phyloP scores from a whole-genome alignment of 2,329 filamentous ascomycete species.

The Lecanoromycetidae sp. region DNA sequence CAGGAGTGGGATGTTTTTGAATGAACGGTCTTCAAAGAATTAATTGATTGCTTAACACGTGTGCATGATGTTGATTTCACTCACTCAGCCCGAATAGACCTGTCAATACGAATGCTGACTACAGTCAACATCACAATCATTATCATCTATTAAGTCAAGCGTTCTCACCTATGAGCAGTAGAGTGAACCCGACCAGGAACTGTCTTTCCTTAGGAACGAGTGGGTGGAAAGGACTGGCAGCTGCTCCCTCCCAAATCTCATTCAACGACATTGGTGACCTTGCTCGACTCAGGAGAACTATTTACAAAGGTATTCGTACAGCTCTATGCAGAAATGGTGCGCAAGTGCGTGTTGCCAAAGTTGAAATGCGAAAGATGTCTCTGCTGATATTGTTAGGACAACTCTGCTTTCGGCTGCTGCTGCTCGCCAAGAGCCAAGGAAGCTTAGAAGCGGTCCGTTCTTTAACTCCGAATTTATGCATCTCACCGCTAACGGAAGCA shows the following conservation, averaged over 20 bases:
- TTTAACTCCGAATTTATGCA: background rate
- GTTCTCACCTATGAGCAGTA: slow-evolving; percentile 53
- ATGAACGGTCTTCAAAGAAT: slow-evolving; percentile 57
- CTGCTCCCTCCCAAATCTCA: slow-evolving; percentile 87
- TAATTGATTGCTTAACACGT: slow-evolving; percentile 3
- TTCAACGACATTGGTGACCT: slow-evolving; percentile 52
- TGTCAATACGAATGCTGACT: slow-evolving; percentile 51
- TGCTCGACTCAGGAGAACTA: background rate
- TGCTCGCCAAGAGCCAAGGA: slow-evolving; percentile 1
- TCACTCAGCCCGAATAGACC: slow-evolving; percentile 79
- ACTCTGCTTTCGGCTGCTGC: slow-evolving; percentile 2
- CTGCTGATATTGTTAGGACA: slow-evolving; percentile 1
- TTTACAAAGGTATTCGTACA: background rate
- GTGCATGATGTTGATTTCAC: slow-evolving; percentile 21
- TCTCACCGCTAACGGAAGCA: background rate
- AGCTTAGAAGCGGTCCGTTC: background rate
- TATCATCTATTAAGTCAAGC: no score
- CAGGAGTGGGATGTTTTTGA: slow-evolving; percentile 62
- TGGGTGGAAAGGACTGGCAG: slow-evolving; percentile 73
- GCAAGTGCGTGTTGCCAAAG: slow-evolving; percentile 3
- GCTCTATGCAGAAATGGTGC: background rate
- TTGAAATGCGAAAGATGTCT: background rate
- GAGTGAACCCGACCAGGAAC: slow-evolving; percentile 64
- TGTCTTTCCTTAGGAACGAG: slow-evolving; percentile 70
- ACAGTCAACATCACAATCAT: slow-evolving; percentile 16